These are phyloP conservation scores for Arthrobotrys pseudoclavata DNA, from an alignment of 2,329 filamentous ascomycete genomes.

Conservation along the genomic window DNA sequence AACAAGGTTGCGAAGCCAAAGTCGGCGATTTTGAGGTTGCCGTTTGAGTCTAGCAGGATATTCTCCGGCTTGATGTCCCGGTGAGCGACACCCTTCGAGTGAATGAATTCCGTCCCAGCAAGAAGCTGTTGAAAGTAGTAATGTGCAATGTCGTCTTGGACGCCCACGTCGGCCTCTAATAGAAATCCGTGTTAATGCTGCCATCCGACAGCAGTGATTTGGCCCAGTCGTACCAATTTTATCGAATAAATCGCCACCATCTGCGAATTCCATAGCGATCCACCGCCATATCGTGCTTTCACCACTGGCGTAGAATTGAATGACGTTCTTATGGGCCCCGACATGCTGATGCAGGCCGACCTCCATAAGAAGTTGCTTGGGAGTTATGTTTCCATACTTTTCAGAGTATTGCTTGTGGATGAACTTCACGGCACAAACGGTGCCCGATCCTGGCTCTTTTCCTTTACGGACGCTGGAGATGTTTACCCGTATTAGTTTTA, in stretches of 20 bases:
- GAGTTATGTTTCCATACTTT: constrained; percentile 86
- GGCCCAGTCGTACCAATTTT: constrained; percentile 75
- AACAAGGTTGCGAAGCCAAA: constrained; percentile 97
- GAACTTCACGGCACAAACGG: constrained; percentile 96
- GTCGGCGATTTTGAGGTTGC: constrained; percentile 93
- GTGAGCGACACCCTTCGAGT: constrained; percentile 94
- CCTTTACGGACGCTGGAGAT: constrained; percentile 87
- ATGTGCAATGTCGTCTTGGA: constrained; percentile 94
- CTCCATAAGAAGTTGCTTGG: constrained; percentile 92
- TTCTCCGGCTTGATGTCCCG: constrained; percentile 91
- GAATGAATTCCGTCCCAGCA: constrained; percentile 91
- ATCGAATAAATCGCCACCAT: constrained; percentile 96
- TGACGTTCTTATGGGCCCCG: constrained; percentile 90
- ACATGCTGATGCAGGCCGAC: constrained; percentile 90
- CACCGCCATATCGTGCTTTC: constrained; percentile 91
- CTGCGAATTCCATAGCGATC: constrained; percentile 98
- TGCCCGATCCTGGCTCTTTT: constrained; percentile 55
- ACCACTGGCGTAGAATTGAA: constrained; percentile 89
- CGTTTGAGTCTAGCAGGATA: constrained; percentile 85
- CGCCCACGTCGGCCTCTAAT: constrained; percentile 88
- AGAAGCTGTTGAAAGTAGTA: constrained; percentile 95
- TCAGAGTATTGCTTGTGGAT: constrained; percentile 97
- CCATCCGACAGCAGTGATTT: not conserved
- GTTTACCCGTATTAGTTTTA: constrained; percentile 48
- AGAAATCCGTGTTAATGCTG: not conserved